Evolutionary conservation across 192 early-diverging fungal genomes (phyloP), one percentile per base, ranked within the genome.

Genomic region (Ramicandelaber brevisporus): DNA sequence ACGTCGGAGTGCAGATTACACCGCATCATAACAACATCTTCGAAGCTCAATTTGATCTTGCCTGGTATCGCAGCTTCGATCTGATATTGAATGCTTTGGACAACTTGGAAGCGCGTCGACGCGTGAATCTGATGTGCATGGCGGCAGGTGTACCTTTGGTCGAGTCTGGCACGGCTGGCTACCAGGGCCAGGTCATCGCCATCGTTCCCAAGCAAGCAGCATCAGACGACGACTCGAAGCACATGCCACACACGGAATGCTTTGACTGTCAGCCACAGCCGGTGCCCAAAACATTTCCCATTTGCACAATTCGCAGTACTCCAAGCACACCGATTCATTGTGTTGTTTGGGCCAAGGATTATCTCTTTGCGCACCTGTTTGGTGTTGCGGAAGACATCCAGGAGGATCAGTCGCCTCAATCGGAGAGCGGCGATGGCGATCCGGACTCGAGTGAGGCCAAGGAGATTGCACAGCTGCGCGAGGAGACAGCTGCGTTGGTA

Each of bases 291-390:
- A 85, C 89, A 0, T 93, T 76, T 33, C 78, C 93, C 10, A 78
- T 96, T 4, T 99, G 93, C 45, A 99, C 93, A 4, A 96, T 99
- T 40, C 67, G 93, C 20, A 81, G 75, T 17, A 99, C 93, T 3
- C 93, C 93, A 0, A 75, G 63, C 24, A 65, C 70, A 15, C 81
- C 93, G 9, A 85, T 99, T 25, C 93, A 99, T 43, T 95, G 89
- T 37, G 84, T 99, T 37, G 90, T 96, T 15, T 99, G 93, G 93
- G 80, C 90, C 37, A 99, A 99, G 48, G 78, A 68, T 38, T 99
- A 86, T 49, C 56, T 96, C 18, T 96, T 95, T 46, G 68, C 55
- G 38, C 73, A 61, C 48, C 32, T 62, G 1, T 63, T 95, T 58
- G 88, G 87, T 22, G 59, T 60, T 10, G 46, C 55, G 10, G 61